Evolutionary conservation across 129 eudicot genomes (phyloP).

Genomic region (Helichrysum umbraculigerum): DNA sequence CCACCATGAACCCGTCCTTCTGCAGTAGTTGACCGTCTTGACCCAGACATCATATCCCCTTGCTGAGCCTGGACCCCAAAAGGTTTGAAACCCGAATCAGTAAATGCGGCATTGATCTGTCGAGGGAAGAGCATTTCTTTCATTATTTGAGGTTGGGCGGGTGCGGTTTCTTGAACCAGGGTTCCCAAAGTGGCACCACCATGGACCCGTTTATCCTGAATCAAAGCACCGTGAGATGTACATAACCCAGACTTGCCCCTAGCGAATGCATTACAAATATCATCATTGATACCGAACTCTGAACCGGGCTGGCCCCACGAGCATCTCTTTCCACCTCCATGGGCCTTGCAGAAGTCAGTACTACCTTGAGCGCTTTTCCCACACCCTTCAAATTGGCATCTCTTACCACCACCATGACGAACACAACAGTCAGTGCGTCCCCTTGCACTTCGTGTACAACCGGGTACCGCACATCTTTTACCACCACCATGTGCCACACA

Average conservation of each 20-base stretch:
- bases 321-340: slow-evolving; percentile 97
- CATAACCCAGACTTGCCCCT: slow-evolving; percentile 83
- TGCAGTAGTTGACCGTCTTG: slow-evolving; percentile 31
- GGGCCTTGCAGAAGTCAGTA: slow-evolving; percentile 98
- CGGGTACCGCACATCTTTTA: slow-evolving; percentile 80
- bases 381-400: slow-evolving; percentile 74
- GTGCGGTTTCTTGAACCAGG: slow-evolving; percentile 47
- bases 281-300: slow-evolving; percentile 54
- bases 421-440: slow-evolving; percentile 94
- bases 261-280: slow-evolving; percentile 65
- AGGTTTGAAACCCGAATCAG: slow-evolving; percentile 16
- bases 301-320: slow-evolving; percentile 86
- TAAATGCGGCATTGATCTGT: slow-evolving; percentile 24
- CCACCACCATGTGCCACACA: slow-evolving; percentile 99
- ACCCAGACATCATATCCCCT: slow-evolving; percentile 28
- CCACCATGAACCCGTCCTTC: slow-evolving; percentile 99
- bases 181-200: slow-evolving; percentile 89
- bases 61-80: background rate
- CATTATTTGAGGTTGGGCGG: slow-evolving; percentile 33
- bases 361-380: slow-evolving; percentile 98
- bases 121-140: slow-evolving; percentile 27
- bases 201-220: slow-evolving; percentile 92
- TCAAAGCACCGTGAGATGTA: slow-evolving; percentile 75
- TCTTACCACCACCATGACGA: slow-evolving; percentile 94
- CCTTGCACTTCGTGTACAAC: slow-evolving; percentile 87